These are phyloP conservation scores for Pugionium cornutum DNA, from an alignment of 345 rosid species.

Conservation along the genomic window DNA sequence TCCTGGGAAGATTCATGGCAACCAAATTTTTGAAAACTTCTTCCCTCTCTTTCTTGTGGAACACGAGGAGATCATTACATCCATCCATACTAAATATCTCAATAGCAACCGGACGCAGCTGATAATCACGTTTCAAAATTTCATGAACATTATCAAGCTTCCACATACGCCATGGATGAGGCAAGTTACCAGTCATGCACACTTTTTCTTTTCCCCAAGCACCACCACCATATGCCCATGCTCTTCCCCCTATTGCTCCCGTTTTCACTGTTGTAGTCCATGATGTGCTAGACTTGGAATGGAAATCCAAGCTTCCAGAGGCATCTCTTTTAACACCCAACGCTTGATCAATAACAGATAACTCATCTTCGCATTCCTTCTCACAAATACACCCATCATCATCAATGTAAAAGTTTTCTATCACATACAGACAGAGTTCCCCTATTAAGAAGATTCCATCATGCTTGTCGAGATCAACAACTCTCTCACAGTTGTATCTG, in stretches of 20 bases:
- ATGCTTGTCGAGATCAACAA: slow-evolving; percentile 95
- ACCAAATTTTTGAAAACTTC: slow-evolving; percentile 94
- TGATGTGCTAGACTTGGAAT: slow-evolving; percentile 83
- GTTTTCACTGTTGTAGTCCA: slow-evolving; percentile 63
- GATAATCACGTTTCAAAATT: slow-evolving; percentile 97
- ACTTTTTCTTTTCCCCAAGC: slow-evolving; percentile 99
- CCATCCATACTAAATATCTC: slow-evolving; percentile 99
- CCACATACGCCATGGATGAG: slow-evolving; percentile 99
- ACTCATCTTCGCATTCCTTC: slow-evolving; percentile 92
- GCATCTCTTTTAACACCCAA: slow-evolving; percentile 95
- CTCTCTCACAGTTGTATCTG: slow-evolving; percentile 96
- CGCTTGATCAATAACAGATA: slow-evolving; percentile 99
- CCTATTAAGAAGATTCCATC: slow-evolving; percentile 98
- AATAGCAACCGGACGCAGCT: slow-evolving; percentile 97
- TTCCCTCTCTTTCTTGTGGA: slow-evolving; percentile 98
- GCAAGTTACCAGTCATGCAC: slow-evolving; percentile 68
- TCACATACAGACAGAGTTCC: slow-evolving; percentile 82
- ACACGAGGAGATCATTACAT: slow-evolving; percentile 91
- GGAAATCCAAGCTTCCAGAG: slow-evolving; percentile 72
- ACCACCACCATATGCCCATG: slow-evolving; percentile 99
- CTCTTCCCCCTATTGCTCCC: slow-evolving; percentile 77
- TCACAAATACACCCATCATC: slow-evolving; percentile 85
- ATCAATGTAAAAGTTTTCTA: slow-evolving; percentile 91
- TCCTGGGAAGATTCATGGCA: slow-evolving; percentile 95
- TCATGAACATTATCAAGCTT: slow-evolving; percentile 93